phyloP scores from a whole-genome alignment of 2,329 filamentous ascomycete species.

The Bipolaris oryzae region DNA sequence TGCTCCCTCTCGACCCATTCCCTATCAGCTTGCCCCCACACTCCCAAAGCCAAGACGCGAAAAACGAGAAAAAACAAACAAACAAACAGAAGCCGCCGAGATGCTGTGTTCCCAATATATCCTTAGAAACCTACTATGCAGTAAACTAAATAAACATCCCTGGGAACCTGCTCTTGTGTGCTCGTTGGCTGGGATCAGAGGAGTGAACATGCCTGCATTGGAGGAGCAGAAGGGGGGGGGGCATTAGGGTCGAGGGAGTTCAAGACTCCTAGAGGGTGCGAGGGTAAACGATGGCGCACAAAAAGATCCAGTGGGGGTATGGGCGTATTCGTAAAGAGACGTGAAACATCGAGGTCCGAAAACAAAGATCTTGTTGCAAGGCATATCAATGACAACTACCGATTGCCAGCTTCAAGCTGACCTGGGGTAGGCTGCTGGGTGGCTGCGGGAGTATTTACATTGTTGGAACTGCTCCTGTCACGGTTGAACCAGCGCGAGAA shows the following conservation, averaged over 20 bases:
- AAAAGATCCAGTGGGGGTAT: slow-evolving; percentile 1
- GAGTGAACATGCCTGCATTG: background rate
- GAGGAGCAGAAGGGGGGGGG: background rate
- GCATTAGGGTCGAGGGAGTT: background rate
- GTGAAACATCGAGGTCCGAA: background rate
- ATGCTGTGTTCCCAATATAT: background rate
- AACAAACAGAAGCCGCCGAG: background rate
- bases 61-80: background rate
- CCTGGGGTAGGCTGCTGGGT: slow-evolving; percentile 38
- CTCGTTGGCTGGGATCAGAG: background rate
- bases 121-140: background rate
- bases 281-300: background rate
- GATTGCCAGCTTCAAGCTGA: slow-evolving; percentile 46
- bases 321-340: slow-evolving; percentile 10
- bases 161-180: background rate
- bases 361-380: background rate
- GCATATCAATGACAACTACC: slow-evolving; percentile 23
- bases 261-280: background rate
- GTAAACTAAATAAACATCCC: background rate
- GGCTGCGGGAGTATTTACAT: slow-evolving; percentile 16
- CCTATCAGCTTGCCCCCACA: no score
- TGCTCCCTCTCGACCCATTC: background rate
- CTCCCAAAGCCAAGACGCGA: background rate
- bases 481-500: slow-evolving; percentile 40
- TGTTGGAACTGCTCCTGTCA: slow-evolving; percentile 23